Conservation (phyloP, 2,329 filamentous ascomycete species). For the Colletotrichum tanaceti region DNA sequence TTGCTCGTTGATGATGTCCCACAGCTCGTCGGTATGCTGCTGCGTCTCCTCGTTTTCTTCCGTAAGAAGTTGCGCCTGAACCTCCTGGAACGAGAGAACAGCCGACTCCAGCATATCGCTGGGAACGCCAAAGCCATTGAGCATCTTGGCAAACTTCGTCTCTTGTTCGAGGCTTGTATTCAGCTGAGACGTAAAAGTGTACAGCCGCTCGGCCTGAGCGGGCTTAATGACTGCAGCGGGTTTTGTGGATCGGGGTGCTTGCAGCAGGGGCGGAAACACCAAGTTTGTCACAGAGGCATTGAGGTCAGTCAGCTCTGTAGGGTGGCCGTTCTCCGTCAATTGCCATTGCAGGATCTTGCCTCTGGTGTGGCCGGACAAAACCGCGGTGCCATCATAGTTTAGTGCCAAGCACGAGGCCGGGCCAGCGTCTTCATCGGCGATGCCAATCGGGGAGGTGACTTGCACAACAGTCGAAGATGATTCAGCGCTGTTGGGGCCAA, state of each 20-base stretch:
- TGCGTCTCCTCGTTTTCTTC: slow-evolving; percentile 38
- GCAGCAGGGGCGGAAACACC: slow-evolving; percentile 73
- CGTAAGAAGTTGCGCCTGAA: slow-evolving; percentile 49
- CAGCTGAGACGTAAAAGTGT: slow-evolving; percentile 75
- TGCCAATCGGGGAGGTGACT: slow-evolving; percentile 64
- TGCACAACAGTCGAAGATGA: slow-evolving; percentile 69
- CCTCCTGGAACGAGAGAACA: slow-evolving; percentile 56
- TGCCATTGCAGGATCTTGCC: slow-evolving; percentile 88
- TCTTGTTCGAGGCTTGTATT: slow-evolving; percentile 54
- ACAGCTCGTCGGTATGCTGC: slow-evolving; percentile 53
- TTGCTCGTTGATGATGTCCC: slow-evolving; percentile 55
- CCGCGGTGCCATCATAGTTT: slow-evolving; percentile 83
- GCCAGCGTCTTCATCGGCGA: slow-evolving; percentile 73
- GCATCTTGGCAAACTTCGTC: slow-evolving; percentile 59
- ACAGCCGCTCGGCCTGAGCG: slow-evolving; percentile 73
- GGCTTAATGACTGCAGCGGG: slow-evolving; percentile 80
- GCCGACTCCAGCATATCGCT: slow-evolving; percentile 61
- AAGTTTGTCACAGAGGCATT: slow-evolving; percentile 88
- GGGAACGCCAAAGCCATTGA: slow-evolving; percentile 61
- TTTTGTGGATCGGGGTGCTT: slow-evolving; percentile 60
- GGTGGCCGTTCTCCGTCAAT: slow-evolving; percentile 75
- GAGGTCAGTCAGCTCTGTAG: slow-evolving; percentile 75
- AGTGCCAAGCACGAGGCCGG: slow-evolving; percentile 75
- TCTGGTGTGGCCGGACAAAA: slow-evolving; percentile 83
- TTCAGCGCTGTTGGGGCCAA: slow-evolving; percentile 65